phyloP scores from a whole-genome alignment of 1,139 yeast species.

The Magnusiomyces paraingens region DNA sequence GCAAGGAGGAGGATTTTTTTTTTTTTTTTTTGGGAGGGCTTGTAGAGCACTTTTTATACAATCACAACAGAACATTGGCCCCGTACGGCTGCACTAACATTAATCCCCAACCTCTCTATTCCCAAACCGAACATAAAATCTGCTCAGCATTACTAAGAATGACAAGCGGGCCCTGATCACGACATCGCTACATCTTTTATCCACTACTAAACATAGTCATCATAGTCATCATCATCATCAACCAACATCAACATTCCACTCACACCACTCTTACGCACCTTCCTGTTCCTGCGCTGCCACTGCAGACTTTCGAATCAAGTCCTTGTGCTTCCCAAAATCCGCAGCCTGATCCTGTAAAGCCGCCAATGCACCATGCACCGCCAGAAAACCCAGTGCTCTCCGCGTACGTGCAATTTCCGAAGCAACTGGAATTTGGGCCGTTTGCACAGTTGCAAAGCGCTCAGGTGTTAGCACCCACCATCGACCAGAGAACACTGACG shows the following conservation, averaged over 20 bases:
- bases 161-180: too few relatives aligned
- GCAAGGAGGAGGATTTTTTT: too few relatives aligned
- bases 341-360: neutral
- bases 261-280: neutral
- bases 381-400: slow-evolving; percentile 9
- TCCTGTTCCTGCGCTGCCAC: neutral
- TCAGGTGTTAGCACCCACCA: slow-evolving; percentile 16
- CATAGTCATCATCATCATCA: too few relatives aligned
- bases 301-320: neutral
- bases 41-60: neutral
- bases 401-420: slow-evolving; percentile 11
- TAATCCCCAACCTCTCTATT: too few relatives aligned
- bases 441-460: slow-evolving; percentile 14
- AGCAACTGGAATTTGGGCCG: slow-evolving; percentile 11
- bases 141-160: too few relatives aligned
- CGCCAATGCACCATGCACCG: neutral
- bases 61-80: too few relatives aligned
- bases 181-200: too few relatives aligned
- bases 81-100: too few relatives aligned
- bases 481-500: slow-evolving; percentile 14
- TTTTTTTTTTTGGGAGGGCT: neutral
- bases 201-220: too few relatives aligned
- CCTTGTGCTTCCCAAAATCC: neutral
- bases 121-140: too few relatives aligned
- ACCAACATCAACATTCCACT: too few relatives aligned